Evolutionary conservation across 257 asterid species (phyloP).

Genomic region (Solanum acaule): DNA sequence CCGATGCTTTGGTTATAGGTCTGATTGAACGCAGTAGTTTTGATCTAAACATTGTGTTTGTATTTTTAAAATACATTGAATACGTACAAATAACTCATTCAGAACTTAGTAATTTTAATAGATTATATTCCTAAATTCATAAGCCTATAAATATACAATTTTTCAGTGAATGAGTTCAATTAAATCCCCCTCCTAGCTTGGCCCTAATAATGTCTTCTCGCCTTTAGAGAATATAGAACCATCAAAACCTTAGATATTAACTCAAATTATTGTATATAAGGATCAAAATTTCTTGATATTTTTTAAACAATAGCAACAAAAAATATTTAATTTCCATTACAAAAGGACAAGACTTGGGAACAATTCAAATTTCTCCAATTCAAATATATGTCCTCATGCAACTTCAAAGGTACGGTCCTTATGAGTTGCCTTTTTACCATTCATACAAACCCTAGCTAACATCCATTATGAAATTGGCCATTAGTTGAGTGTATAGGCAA

Average conservation of each 20-base stretch:
- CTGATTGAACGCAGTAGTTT: neutral
- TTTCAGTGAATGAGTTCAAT: neutral
- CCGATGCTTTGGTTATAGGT: neutral
- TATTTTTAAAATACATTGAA: neutral
- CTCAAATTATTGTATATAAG: neutral
- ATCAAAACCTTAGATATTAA: neutral
- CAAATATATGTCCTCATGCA: neutral
- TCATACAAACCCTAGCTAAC: slow-evolving; percentile 1
- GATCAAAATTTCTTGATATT: neutral
- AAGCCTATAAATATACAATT: neutral
- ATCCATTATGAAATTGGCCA: neutral
- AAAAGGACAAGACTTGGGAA: neutral
- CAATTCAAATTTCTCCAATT: neutral
- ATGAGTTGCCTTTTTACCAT: neutral
- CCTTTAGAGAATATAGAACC: neutral
- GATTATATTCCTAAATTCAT: neutral
- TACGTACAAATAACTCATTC: neutral
- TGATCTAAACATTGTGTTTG: neutral
- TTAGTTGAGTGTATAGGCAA: neutral
- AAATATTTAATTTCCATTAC: neutral
- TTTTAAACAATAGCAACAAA: neutral
- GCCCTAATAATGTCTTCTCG: neutral
- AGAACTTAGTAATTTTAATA: neutral
- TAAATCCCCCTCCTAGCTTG: neutral
- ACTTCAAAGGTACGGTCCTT: neutral